A percentile compares a stretch with the other conserved stretches of the same genome.
Evolutionary conservation across 2,329 filamentous ascomycete genomes (phyloP).

Genomic region (Beauveria scarabaeidicola): DNA sequence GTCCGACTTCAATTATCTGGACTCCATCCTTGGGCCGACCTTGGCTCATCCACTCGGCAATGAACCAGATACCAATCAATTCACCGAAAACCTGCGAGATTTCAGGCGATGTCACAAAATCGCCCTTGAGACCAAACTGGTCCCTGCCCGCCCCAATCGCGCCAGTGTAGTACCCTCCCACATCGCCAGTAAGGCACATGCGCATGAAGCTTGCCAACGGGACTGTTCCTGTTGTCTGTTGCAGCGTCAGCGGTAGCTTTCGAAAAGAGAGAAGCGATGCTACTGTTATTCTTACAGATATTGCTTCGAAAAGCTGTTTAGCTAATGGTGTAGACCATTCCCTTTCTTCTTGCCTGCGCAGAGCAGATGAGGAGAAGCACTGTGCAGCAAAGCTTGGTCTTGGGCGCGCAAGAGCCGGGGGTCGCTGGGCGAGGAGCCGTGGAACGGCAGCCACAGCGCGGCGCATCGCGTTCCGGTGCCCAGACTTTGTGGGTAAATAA

Average conservation of each 20-base stretch:
- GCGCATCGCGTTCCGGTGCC: not conserved
- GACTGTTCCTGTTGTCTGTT: conserved; percentile 69
- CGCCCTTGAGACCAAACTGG: conserved; percentile 86
- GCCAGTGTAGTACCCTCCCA: conserved; percentile 89
- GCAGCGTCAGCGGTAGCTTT: not conserved
- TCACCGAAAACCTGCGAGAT: conserved; percentile 97
- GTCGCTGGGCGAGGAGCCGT: conserved; percentile 7
- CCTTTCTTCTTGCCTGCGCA: conserved; percentile 32
- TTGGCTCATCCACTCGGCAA: conserved; percentile 94
- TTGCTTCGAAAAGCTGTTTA: conserved; percentile 77
- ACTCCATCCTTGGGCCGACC: conserved; percentile 65
- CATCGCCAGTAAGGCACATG: conserved; percentile 87
- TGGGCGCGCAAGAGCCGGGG: not conserved
- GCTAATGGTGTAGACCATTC: conserved; percentile 91
- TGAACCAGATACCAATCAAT: conserved; percentile 86
- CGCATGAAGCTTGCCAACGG: conserved; percentile 95
- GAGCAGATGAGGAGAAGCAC: conserved; percentile 18
- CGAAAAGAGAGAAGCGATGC: not conserved
- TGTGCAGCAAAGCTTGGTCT: not conserved
- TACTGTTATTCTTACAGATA: conserved; percentile 50
- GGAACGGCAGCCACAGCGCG: conserved; percentile 9
- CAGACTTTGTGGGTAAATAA: not conserved
- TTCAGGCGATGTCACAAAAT: conserved; percentile 95
- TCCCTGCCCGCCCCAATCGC: conserved; percentile 60
- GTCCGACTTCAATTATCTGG: conserved; percentile 88